These are phyloP conservation scores for Parachlorella kessleri DNA, from an alignment of 139 green algal genomes.

Conservation along the genomic window DNA sequence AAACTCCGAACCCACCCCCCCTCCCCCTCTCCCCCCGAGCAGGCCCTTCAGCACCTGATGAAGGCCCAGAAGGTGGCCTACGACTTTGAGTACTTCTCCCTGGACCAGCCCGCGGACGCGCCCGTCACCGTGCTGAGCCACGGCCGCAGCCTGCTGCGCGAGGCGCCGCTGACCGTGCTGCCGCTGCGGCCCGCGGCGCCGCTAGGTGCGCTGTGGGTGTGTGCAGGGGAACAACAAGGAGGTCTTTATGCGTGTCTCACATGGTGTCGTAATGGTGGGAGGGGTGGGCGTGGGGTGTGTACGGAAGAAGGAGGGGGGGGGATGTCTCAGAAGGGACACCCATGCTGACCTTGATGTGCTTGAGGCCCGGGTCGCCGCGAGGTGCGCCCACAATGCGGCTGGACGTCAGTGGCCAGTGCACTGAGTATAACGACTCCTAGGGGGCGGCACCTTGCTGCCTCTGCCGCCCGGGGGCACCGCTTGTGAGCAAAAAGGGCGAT, in stretches of 20 bases:
- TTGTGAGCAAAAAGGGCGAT: too few relatives aligned
- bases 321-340: too few relatives aligned
- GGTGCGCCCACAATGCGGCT: background rate
- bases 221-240: background rate
- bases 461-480: too few relatives aligned
- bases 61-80: constrained; percentile 58
- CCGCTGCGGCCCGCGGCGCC: constrained; percentile 38
- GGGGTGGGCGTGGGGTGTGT: background rate
- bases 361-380: background rate
- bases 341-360: too few relatives aligned
- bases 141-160: constrained; percentile 48
- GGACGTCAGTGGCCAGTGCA: too few relatives aligned
- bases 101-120: constrained; percentile 54
- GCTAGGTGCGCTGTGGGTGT: constrained; percentile 2
- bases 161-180: constrained; percentile 33
- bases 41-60: constrained; percentile 59
- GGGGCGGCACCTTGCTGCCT: too few relatives aligned
- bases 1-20: background rate
- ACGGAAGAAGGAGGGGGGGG: too few relatives aligned
- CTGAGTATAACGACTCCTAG: too few relatives aligned
- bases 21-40: background rate
- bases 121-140: constrained; percentile 61
- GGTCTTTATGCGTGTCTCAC: background rate
- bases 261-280: background rate
- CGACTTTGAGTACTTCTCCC: constrained; percentile 74